Evolutionary conservation across 768 basidiomycete species (phyloP).

Genomic region (Boletus coccyginus): DNA sequence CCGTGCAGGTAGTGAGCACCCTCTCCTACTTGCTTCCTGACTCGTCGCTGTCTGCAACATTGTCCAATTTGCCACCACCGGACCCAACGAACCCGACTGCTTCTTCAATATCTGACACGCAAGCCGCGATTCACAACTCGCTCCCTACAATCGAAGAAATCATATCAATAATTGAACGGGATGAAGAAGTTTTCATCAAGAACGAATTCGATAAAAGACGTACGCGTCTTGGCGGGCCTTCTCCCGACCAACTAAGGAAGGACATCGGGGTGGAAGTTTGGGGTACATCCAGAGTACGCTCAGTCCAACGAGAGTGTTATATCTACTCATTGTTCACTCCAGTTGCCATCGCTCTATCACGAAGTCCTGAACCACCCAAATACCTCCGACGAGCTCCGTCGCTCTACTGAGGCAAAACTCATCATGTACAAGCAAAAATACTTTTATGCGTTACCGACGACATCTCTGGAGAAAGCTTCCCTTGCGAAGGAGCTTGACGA

Average conservation of each 20-base stretch:
- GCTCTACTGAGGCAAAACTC: conserved; percentile 72
- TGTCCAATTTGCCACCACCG: conserved; percentile 68
- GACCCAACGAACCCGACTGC: conserved; percentile 72
- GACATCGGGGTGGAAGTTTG: conserved; percentile 69
- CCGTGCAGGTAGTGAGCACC: conserved; percentile 57
- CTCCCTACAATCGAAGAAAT: conserved; percentile 75
- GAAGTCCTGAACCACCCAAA: conserved; percentile 80
- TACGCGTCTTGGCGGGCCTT: conserved; percentile 67
- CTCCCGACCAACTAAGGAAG: conserved; percentile 54
- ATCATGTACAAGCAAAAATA: conserved; percentile 60
- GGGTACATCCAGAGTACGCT: conserved; percentile 54
- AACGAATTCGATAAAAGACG: conserved; percentile 77
- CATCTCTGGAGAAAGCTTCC: conserved; percentile 39
- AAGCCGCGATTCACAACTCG: conserved; percentile 64
- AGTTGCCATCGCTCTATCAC: conserved; percentile 73
- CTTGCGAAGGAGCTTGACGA: conserved; percentile 66
- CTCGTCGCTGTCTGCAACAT: conserved; percentile 58
- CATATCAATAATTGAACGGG: conserved; percentile 55
- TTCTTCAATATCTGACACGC: conserved; percentile 55
- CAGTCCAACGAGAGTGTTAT: not conserved
- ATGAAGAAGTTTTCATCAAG: conserved; percentile 55
- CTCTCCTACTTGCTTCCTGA: conserved; percentile 73
- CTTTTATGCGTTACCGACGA: conserved; percentile 56
- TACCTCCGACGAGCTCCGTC: conserved; percentile 78
- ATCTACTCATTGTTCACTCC: conserved; percentile 10